phyloP scores from a whole-genome alignment of 352 stramenopile genomes.

The Lagenidium sp. region DNA sequence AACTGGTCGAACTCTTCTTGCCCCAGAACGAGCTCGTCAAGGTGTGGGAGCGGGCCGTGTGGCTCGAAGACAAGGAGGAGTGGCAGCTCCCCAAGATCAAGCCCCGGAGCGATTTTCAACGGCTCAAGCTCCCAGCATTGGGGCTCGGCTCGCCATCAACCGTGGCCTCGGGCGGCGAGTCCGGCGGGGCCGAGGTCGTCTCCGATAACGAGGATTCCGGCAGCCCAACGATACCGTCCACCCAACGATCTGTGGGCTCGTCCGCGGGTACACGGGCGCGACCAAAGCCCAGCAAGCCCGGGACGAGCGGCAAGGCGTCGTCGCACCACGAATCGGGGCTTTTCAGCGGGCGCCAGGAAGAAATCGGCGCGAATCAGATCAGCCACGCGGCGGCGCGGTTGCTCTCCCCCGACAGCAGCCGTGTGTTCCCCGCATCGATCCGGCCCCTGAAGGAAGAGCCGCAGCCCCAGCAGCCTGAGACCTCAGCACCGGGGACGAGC shows the following conservation, averaged over 20 bases:
- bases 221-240: conserved; percentile 1
- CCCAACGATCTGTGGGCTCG: conserved; percentile 5
- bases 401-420: too few relatives aligned
- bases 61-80: conserved; percentile 73
- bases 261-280: conserved; percentile 3
- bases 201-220: conserved; percentile 33
- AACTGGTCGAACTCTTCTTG: conserved; percentile 82
- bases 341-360: too few relatives aligned
- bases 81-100: conserved; percentile 73
- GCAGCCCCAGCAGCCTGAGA: too few relatives aligned
- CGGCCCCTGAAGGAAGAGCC: too few relatives aligned
- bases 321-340: not conserved
- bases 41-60: conserved; percentile 82
- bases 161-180: conserved; percentile 15
- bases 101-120: conserved; percentile 72
- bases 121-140: conserved; percentile 59
- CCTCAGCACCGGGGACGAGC: too few relatives aligned
- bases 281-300: conserved; percentile 2
- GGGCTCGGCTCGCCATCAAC: conserved; percentile 4
- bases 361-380: too few relatives aligned
- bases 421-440: too few relatives aligned
- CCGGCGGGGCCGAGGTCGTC: conserved; percentile 45
- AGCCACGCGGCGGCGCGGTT: too few relatives aligned
- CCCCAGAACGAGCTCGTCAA: conserved; percentile 80
- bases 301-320: not conserved